Percentiles rank a stretch among this genome's conserved stretches.
Evolutionary conservation across 768 basidiomycete species (phyloP).

Genomic region (Tulasnella sp.): DNA sequence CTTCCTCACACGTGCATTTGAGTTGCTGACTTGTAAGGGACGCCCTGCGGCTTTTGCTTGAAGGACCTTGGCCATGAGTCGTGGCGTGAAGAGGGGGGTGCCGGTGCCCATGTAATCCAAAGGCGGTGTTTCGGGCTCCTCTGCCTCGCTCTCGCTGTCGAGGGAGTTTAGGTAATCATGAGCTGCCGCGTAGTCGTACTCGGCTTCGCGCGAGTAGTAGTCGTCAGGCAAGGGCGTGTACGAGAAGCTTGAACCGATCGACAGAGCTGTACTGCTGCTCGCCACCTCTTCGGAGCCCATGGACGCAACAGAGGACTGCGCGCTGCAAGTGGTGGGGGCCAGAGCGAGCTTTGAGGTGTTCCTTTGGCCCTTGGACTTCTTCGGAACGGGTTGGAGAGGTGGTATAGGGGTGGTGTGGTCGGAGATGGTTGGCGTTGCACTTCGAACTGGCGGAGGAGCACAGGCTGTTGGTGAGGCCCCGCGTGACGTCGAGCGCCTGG

Average conservation of each 20-base stretch:
- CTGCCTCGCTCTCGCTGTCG: conserved; percentile 24
- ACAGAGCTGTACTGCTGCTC: not conserved
- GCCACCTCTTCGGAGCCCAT: not conserved
- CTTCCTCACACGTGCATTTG: conserved; percentile 22
- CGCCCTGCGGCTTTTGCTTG: conserved; percentile 27
- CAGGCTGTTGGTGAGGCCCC: conserved; percentile 19
- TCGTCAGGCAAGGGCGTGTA: conserved; percentile 28
- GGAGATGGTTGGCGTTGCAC: conserved; percentile 19
- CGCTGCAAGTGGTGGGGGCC: not conserved
- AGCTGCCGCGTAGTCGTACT: conserved; percentile 25
- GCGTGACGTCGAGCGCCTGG: conserved; percentile 26
- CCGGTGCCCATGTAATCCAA: conserved; percentile 33
- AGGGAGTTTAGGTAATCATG: conserved; percentile 24
- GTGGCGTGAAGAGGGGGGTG: conserved; percentile 31
- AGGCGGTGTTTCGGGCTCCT: conserved; percentile 26
- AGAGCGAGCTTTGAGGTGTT: conserved; percentile 6
- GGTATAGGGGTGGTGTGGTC: not conserved
- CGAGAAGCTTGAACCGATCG: conserved; percentile 26
- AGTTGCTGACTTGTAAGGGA: conserved; percentile 23
- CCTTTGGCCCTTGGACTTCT: not conserved
- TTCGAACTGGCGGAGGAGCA: conserved; percentile 26
- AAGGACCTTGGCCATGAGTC: conserved; percentile 34
- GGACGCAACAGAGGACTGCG: not conserved
- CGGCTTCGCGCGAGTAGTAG: conserved; percentile 20
- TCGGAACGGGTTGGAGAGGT: not conserved